Evolutionary conservation across 176 grass and related monocot genomes (phyloP), one percentile per base, ranked within the genome.

Genomic region (Phoenix roebelenii): DNA sequence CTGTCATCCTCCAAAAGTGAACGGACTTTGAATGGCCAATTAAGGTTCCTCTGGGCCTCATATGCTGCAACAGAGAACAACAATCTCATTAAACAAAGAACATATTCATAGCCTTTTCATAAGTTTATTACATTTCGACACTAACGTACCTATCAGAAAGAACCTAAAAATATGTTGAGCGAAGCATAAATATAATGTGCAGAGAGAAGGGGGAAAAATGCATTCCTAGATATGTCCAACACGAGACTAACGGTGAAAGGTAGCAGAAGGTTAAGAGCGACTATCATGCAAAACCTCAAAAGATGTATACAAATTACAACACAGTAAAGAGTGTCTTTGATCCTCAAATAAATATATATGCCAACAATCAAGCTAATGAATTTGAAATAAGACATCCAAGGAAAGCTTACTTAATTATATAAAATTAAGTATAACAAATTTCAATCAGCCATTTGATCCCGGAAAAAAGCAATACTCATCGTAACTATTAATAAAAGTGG

Each of bases 21-120:
- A 23, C 92, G 81, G 18, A 88, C 64, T 75, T 85, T 91, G 68
- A 82, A 97, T 56, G 64, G 74, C 30, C 70, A 70, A 59, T 73
- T 66, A 65, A 83, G 71, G 49, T 55, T 72, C 63, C 69, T 78
- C 65, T 82, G 81, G 0, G 80, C 87, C 52, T 86, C 86, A 20
- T 65, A 68, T 74, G 92, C 92, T 97, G 56, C 77, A 83, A 63
- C 5, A 25, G 50, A 54, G 16, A 14, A 15, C 6, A 44, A 44
- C 10, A 12, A 12, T 44, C 7, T 12, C 7, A 12, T 44, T 14
- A 44, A 44, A 44, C 35, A 44, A 29, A 54, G 23, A 14, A 15
- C 6, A 1, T 58, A 25, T 28, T 58, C 28, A 12, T 44, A 0
- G 1, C 9, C 35, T 12, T 44, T 44, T 44, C 0, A 7, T 9